These are phyloP conservation scores for Physocladia obscura DNA, from an alignment of 192 early-diverging fungal species.

Conservation along the genomic window DNA sequence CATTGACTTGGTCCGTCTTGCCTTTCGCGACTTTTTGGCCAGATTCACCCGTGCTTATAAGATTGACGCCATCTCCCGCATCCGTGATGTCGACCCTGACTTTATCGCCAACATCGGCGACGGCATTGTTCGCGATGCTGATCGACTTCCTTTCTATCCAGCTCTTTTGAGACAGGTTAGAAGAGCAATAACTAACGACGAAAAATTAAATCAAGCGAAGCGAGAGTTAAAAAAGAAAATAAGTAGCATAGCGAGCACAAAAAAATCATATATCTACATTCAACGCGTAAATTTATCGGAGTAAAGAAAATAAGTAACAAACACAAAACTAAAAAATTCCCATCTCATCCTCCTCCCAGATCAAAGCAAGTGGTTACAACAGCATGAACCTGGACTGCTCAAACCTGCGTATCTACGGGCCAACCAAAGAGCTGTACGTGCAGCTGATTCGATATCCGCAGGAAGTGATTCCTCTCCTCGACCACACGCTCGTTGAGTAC, in stretches of 20 bases:
- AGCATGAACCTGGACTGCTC: constrained; percentile 87
- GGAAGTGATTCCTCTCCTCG: constrained; percentile 93
- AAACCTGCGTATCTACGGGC: constrained; percentile 73
- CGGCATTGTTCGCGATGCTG: not conserved
- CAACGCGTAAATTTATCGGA: too few species aligned
- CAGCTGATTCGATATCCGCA: constrained; percentile 91
- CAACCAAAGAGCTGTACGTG: constrained; percentile 72
- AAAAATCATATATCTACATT: too few species aligned
- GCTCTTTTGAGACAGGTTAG: not conserved
- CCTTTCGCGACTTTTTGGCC: constrained; percentile 13
- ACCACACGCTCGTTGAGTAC: constrained; percentile 77
- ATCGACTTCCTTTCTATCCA: not conserved
- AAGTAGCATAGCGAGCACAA: too few species aligned
- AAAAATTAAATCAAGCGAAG: too few species aligned
- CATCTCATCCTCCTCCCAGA: constrained; percentile 54
- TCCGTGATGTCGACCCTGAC: constrained; percentile 12
- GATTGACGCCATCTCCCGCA: not conserved
- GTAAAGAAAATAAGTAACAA: too few species aligned
- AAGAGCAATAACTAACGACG: not conserved
- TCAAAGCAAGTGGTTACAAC: constrained; percentile 64
- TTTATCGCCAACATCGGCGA: not conserved
- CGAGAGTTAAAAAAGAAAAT: too few species aligned
- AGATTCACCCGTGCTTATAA: constrained; percentile 8
- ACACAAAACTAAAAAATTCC: too few species aligned
- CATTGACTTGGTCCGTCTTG: not conserved